Percentiles rank a stretch among this genome's conserved stretches.
Conservation (phyloP, 2,329 filamentous ascomycete species). For the Corynespora cassiicola region DNA sequence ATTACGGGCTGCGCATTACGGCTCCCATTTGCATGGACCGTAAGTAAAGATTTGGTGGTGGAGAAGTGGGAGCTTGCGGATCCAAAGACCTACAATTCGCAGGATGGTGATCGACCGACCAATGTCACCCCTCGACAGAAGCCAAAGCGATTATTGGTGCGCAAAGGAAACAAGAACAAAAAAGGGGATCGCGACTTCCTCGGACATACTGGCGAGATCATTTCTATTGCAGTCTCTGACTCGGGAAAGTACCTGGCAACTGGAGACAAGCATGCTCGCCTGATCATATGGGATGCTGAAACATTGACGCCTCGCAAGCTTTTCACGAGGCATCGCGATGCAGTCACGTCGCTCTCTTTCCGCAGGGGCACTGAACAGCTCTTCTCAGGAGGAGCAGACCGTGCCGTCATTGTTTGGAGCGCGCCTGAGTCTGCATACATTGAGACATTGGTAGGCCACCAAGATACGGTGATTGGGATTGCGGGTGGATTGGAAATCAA, state of each 20-base stretch:
- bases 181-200: conserved; percentile 66
- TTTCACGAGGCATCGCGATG: conserved; percentile 90
- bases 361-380: conserved; percentile 86
- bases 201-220: conserved; percentile 80
- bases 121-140: conserved; percentile 63
- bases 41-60: conserved; percentile 82
- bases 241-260: conserved; percentile 92
- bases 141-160: conserved; percentile 68
- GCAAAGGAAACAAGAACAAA: conserved; percentile 66
- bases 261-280: conserved; percentile 80
- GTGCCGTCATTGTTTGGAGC: conserved; percentile 95
- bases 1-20: conserved; percentile 82
- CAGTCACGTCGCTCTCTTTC: conserved; percentile 85
- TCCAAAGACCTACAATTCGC: conserved; percentile 33
- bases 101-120: conserved; percentile 27
- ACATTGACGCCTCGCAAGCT: conserved; percentile 80
- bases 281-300: conserved; percentile 87
- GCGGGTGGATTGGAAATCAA: conserved; percentile 65
- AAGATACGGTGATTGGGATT: conserved; percentile 86
- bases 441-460: conserved; percentile 95
- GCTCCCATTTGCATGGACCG: conserved; percentile 84
- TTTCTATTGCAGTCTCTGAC: conserved; percentile 84
- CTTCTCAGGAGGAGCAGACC: conserved; percentile 88
- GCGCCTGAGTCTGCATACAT: conserved; percentile 91
- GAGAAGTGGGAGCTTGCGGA: conserved; percentile 89